These are phyloP conservation scores for Panicum virgatum DNA, from an alignment of 202 grass and related monocot species.

Conservation along the genomic window DNA sequence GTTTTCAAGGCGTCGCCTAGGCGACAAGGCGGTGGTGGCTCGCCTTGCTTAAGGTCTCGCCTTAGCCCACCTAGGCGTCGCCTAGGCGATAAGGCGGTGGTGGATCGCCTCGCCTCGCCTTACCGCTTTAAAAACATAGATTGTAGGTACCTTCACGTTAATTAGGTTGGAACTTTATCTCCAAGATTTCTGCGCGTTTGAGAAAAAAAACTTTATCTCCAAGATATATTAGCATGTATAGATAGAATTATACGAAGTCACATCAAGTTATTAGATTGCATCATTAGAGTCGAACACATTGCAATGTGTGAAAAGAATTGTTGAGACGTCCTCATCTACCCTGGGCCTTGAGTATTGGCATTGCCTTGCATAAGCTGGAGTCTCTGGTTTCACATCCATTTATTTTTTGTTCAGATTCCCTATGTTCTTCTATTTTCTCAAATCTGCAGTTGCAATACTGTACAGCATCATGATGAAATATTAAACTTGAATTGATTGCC, in stretches of 20 bases:
- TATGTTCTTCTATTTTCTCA: not conserved
- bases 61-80: no score
- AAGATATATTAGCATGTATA: not conserved
- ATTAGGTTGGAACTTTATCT: not conserved
- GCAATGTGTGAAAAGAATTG: not conserved
- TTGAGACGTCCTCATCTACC: not conserved
- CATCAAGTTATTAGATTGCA: constrained; percentile 17
- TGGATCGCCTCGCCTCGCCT: no score
- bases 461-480: not conserved
- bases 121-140: no score
- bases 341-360: not conserved
- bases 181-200: no score
- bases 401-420: not conserved
- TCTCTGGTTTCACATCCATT: not conserved
- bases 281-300: not conserved
- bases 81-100: no score
- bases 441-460: not conserved
- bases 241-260: no score
- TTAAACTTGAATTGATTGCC: not conserved
- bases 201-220: no score
- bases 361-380: not conserved
- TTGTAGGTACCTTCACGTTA: no score
- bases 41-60: no score
- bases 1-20: no score
- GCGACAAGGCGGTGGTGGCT: no score